A percentile compares a stretch with the other conserved stretches of the same genome.
Evolutionary conservation across 192 early-diverging fungal species (phyloP).

Genomic region (Coemansia sp.): DNA sequence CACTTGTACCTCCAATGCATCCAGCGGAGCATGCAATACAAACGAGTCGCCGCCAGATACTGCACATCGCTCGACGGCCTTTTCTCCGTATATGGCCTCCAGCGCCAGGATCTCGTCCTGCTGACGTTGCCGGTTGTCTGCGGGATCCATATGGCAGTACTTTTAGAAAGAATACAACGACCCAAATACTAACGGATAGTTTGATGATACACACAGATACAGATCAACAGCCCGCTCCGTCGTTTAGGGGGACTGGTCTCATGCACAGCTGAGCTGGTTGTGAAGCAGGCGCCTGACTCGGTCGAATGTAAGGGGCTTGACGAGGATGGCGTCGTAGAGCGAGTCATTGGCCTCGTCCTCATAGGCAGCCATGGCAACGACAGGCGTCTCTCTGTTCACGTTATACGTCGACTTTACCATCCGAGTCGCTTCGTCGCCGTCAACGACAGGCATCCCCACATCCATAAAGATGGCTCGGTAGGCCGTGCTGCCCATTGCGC

Average conservation of each 20-base stretch:
- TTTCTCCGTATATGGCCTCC: constrained; percentile 44
- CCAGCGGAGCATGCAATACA: constrained; percentile 29
- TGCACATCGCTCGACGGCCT: constrained; percentile 12
- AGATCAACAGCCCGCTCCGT: too few species aligned
- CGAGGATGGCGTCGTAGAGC: constrained; percentile 31
- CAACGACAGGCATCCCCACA: constrained; percentile 90
- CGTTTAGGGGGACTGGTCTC: too few species aligned
- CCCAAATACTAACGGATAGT: too few species aligned
- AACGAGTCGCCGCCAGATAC: constrained; percentile 2
- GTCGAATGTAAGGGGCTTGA: constrained; percentile 25
- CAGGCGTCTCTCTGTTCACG: constrained; percentile 76
- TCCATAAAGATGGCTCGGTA: constrained; percentile 96
- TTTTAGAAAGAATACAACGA: too few species aligned
- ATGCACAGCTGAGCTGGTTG: too few species aligned
- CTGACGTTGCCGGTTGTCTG: constrained; percentile 41
- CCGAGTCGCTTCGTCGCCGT: constrained; percentile 82
- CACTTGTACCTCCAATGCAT: constrained; percentile 14
- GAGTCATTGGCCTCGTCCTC: constrained; percentile 46
- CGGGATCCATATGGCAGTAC: constrained; percentile 13
- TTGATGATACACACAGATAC: too few species aligned
- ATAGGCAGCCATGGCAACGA: constrained; percentile 77
- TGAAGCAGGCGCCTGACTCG: constrained; percentile 13
- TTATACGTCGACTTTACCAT: constrained; percentile 95
- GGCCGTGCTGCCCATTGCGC: constrained; percentile 79
- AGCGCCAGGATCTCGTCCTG: constrained; percentile 47